Base-by-base conservation (phyloP, 768 basidiomycete species). In the Tricholoma saponaceum region DNA sequence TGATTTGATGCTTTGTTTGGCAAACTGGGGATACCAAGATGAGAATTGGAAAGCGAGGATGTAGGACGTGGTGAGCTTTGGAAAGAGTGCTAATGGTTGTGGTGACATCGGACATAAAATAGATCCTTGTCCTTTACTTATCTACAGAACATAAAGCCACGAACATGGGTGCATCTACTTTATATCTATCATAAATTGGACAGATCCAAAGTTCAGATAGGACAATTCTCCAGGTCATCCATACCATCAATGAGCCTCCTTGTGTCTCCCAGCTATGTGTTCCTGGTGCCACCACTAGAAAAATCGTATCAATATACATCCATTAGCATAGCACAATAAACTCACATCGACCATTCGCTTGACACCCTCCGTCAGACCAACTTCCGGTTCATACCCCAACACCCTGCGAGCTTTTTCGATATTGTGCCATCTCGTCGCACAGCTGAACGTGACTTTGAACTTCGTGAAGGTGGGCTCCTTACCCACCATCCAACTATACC, bases 381-480 rank as follows among this genome's bases (percentile, higher is more conserved):
- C 85, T 57, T 91, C 74, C 0, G 97, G 97, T 70, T 95, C 93
- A 72, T 99, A 99, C 1, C 94, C 95, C 41, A 99, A 76, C 59
- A 98, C 82, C 58, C 94, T 76, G 63, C 95, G 78, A 9, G 96
- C 90, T 75, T 90, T 95, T 74, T 98, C 97, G 47, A 95, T 93
- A 67, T 97, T 96, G 72, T 95, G 90, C 78, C 87, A 98, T 60
- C 95, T 80, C 55, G 81, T 81, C 43, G 85, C 86, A 67, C 88
- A 91, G 52, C 83, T 86, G 69, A 85, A 94, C 18, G 83, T 82
- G 23, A 98, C 90, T 62, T 91, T 85, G 73, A 85, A 95, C 57
- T 80, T 79, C 18, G 95, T 98, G 65, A 99, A 92, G 16, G 87
- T 85, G 10, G 92, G 85, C 67, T 92, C 86, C 69, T 84, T 89